Base-by-base conservation (phyloP, 345 rosid genomes). In the Rhodamnia rubescens region DNA sequence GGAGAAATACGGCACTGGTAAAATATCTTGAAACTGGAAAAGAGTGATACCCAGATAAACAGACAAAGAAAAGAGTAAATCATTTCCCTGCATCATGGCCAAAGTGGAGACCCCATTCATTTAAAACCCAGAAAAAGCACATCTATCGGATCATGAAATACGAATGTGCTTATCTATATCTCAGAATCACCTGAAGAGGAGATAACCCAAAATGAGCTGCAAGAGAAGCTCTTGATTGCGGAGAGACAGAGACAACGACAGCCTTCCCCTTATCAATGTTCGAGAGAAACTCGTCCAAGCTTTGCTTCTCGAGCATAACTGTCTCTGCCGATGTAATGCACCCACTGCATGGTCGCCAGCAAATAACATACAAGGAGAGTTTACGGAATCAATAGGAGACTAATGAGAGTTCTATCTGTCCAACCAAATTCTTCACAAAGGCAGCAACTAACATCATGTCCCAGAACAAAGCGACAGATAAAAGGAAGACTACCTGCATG, bases 261-360 rank as follows among this genome's bases (percentile, higher is more conserved):
- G 92, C 87, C 84, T 92, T 97, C 85, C 93, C 92, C 85, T 91
- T 91, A 85, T 89, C 86, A 56, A 97, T 89, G 58, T 92, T 92
- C 42, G 94, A 92, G 80, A 97, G 92, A 84, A 97, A 97, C 87
- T 94, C 99, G 32, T 93, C 96, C 89, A 92, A 91, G 90, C 99
- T 95, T 87, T 97, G 99, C 90, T 96, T 97, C 96, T 97, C 98
- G 20, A 97, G 99, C 98, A 97, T 93, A 83, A 96, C 94, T 0
- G 98, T 93, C 91, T 97, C 99, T 1, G 99, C 99, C 7, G 99
- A 93, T 15, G 99, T 96, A 69, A 97, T 94, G 90, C 99, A 96
- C 50, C 99, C 99, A 83, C 99, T 97, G 88, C 88, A 92, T 18
- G 11, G 22, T n/a, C 55, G 64, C 57, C 86, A 26, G 86, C 16